phyloP scores from a whole-genome alignment of 345 rosid genomes.

The rapeseed (Brassica napus) region Da-Ae NC_063434.1:2443001-2443500 shows the following conservation, averaged over 20 bases:
- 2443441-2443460: background rate
- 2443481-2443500: background rate
- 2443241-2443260: background rate
- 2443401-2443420: background rate
- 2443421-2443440: background rate
- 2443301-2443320: constrained; percentile 34
- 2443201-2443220: background rate
- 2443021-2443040: background rate
- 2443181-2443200: constrained; percentile 47
- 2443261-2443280: constrained; percentile 6
- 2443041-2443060: background rate
- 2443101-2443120: constrained; percentile 34
- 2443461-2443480: background rate
- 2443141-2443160: constrained; percentile 41
- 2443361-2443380: background rate
- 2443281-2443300: constrained; percentile 22
- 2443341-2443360: background rate
- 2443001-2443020: background rate
- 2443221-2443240: constrained; percentile 1
- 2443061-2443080: constrained; percentile 34
- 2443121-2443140: constrained; percentile 77
- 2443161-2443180: constrained; percentile 64
- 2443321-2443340: background rate
- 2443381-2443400: background rate
- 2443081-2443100: constrained; percentile 40